Evolutionary conservation across 2,329 filamentous ascomycete species (phyloP).

Genomic region (Tolypocladium nubicola): DNA sequence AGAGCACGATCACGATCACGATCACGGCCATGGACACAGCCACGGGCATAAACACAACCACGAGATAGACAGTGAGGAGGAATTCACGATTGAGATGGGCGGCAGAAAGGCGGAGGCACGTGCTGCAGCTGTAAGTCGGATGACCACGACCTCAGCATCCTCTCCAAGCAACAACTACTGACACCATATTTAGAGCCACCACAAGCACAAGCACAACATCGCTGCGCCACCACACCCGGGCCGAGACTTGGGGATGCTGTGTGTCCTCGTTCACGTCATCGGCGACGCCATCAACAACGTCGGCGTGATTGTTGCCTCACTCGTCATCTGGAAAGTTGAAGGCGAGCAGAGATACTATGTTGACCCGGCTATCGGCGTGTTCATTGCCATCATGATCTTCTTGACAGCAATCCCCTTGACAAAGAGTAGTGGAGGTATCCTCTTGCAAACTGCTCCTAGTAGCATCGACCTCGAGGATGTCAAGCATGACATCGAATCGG

Average conservation of each 20-base stretch:
- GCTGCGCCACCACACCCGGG: conserved; percentile 21
- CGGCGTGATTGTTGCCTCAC: conserved; percentile 59
- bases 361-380: conserved; percentile 58
- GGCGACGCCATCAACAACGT: conserved; percentile 69
- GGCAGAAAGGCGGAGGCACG: background rate
- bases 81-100: conserved; percentile 3
- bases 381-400: conserved; percentile 64
- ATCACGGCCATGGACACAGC: conserved; percentile 7
- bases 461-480: conserved; percentile 52
- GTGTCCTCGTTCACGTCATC: conserved; percentile 59
- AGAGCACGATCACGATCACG: conserved; percentile 19
- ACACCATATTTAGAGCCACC: conserved; percentile 19
- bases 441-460: conserved; percentile 55
- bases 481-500: conserved; percentile 57
- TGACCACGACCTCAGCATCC: background rate
- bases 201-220: conserved; percentile 37
- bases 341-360: conserved; percentile 55
- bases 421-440: conserved; percentile 50
- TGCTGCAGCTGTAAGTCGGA: background rate
- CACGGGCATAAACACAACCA: conserved; percentile 13
- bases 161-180: background rate
- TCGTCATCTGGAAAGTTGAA: conserved; percentile 56
- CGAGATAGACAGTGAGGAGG: conserved; percentile 5
- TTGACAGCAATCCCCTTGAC: conserved; percentile 52
- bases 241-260: conserved; percentile 60